A percentile compares a stretch with the other conserved stretches of the same genome.
Conservation (phyloP, 1,139 yeast species). For the Sugiyamaella japonica region DNA sequence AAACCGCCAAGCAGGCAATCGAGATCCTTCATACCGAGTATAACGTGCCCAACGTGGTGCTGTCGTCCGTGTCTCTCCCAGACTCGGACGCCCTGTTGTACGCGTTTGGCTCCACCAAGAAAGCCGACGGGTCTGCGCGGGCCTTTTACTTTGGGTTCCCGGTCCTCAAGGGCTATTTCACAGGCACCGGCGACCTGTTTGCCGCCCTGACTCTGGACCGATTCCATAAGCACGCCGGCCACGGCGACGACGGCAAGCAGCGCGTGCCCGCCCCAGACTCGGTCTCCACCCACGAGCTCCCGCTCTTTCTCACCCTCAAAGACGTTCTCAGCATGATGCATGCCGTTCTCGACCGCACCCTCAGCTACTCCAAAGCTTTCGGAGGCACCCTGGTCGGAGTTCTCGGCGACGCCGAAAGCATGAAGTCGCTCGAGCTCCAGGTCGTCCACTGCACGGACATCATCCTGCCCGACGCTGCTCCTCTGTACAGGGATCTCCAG, state of each 20-base stretch:
- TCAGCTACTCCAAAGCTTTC: slow-evolving; percentile 23
- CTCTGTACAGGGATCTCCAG: slow-evolving; percentile 9
- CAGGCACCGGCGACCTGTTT: slow-evolving; percentile 93
- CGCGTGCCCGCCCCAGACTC: slow-evolving; percentile 9
- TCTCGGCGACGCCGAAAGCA: slow-evolving; percentile 33
- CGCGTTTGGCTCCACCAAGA: slow-evolving; percentile 53
- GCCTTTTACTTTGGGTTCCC: slow-evolving; percentile 51
- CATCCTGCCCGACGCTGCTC: slow-evolving; percentile 17
- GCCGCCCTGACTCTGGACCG: slow-evolving; percentile 74
- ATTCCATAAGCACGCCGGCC: slow-evolving; percentile 41
- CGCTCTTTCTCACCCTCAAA: slow-evolving; percentile 29
- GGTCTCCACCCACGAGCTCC: slow-evolving; percentile 10
- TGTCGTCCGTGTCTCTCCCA: slow-evolving; percentile 56
- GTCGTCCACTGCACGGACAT: slow-evolving; percentile 31
- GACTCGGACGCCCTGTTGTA: slow-evolving; percentile 37
- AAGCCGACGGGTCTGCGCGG: slow-evolving; percentile 21
- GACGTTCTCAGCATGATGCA: slow-evolving; percentile 34
- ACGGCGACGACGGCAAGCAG: slow-evolving; percentile 6
- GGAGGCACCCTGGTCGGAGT: slow-evolving; percentile 27
- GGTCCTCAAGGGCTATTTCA: slow-evolving; percentile 68
- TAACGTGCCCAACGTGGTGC: slow-evolving; percentile 61
- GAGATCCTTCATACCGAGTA: slow-evolving; percentile 50
- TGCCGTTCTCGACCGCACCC: slow-evolving; percentile 31
- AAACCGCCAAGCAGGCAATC: slow-evolving; percentile 50
- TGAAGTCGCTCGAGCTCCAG: slow-evolving; percentile 34